Base-by-base conservation (phyloP, 2,329 filamentous ascomycete species). In the Drechslerella stenobrocha region DNA sequence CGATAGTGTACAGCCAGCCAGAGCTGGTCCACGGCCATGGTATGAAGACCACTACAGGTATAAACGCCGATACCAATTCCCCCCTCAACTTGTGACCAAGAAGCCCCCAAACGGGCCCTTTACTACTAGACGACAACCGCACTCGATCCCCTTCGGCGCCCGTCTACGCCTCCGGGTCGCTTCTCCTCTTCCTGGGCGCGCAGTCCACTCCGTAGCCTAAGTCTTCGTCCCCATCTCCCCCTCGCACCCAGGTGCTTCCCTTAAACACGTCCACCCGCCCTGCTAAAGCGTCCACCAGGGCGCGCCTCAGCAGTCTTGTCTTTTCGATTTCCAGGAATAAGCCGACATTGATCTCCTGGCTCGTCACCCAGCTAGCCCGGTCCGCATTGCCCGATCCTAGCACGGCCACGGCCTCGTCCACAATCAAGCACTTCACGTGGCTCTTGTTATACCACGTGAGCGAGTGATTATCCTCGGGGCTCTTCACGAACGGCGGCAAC, bases 311-410 rank as follows among this genome's bases (percentile, higher is more conserved):
- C 7, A 69, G 71, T 13, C 65, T 60, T 6, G 78, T 78, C 34
- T 81, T 71, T 0, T 75, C 74, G 5, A 56, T 71, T 2, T 77
- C 78, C 23, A 58, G 53, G 52, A 81, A 80, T 42, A 84, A 78
- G 0, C 80, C 80, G 26, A 93, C 78, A 0, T 89, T 89, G 20
- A 93, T 78, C 76, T 95, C 89, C 76, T 93, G 89, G 75, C 87
- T 91, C 3, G 89, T 93, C 76, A 84, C 91, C 87, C 88, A 93
- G 74, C 87, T 91, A 5, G 89, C 88, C 0, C 89, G 82, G 76
- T 95, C 89, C 80, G 91, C 84, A 74, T 95, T 95, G 0, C 88
- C 89, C 15, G 87, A 91, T 0, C 89, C 89, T 1, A 93, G 77
- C 0, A 93, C 80, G 1, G 86, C 79, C 18, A 84, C 83, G 67